These are phyloP conservation scores for Dactylellina parvicollis DNA, from an alignment of 2,329 filamentous ascomycete genomes.

Conservation along the genomic window DNA sequence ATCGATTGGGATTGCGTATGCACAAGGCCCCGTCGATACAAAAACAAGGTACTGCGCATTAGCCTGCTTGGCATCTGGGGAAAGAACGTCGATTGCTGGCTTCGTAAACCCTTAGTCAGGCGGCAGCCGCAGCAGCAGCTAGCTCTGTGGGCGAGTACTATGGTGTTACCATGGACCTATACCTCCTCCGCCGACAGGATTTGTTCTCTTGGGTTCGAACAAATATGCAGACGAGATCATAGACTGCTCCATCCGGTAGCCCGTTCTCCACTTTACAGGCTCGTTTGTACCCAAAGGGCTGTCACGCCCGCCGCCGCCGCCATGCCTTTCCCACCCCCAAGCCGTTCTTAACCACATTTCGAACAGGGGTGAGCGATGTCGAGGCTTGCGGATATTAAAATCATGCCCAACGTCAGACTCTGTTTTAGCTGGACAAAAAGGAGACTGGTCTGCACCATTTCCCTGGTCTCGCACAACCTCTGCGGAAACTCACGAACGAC, in stretches of 20 bases:
- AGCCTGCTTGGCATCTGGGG: constrained; percentile 39
- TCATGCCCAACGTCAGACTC: constrained; percentile 46
- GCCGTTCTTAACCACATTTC: constrained; percentile 38
- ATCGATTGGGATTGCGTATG: constrained; percentile 47
- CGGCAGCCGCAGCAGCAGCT: not conserved
- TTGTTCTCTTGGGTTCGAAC: not conserved
- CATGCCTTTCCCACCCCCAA: constrained; percentile 24
- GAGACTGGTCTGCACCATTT: constrained; percentile 19
- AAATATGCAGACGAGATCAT: constrained; percentile 35
- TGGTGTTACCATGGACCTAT: constrained; percentile 43
- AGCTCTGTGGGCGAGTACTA: constrained; percentile 2
- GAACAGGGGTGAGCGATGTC: constrained; percentile 32
- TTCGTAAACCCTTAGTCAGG: constrained; percentile 43
- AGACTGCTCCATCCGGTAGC: constrained; percentile 13
- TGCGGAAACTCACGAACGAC: not conserved
- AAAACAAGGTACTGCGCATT: constrained; percentile 17
- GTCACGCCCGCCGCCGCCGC: constrained; percentile 31
- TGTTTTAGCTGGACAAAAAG: constrained; percentile 33
- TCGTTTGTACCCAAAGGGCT: constrained; percentile 31
- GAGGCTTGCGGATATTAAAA: constrained; percentile 53
- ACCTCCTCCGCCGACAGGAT: not conserved
- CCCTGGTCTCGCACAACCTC: constrained; percentile 7
- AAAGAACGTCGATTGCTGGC: constrained; percentile 36
- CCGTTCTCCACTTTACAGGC: constrained; percentile 39
- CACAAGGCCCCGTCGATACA: constrained; percentile 6